Conservation (phyloP, 192 early-diverging fungal species). For the Chytriomyces sp. region DNA sequence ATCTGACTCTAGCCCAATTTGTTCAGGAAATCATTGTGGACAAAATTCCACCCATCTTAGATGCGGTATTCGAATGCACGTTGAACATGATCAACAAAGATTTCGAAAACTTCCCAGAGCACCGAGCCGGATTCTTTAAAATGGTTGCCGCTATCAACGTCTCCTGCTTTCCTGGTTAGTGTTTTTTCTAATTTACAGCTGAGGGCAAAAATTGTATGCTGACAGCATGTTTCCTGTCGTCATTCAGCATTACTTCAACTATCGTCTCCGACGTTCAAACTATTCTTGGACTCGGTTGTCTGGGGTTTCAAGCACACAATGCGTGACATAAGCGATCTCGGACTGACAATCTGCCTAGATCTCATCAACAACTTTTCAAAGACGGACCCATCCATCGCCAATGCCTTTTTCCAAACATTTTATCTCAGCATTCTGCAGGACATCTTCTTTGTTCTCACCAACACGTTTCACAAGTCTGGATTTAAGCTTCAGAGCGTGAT, state of each 20-base stretch:
- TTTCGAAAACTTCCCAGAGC: slow-evolving; percentile 96
- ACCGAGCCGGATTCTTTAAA: slow-evolving; percentile 93
- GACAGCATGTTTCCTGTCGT: slow-evolving; percentile 17
- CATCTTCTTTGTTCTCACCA: slow-evolving; percentile 95
- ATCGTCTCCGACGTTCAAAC: slow-evolving; percentile 83
- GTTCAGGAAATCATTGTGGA: slow-evolving; percentile 74
- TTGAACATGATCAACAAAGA: slow-evolving; percentile 99
- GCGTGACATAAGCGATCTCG: slow-evolving; percentile 94
- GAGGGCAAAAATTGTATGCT: slow-evolving; percentile 18
- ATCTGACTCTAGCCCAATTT: not conserved
- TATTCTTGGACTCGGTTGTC: slow-evolving; percentile 93
- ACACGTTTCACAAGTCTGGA: slow-evolving; percentile 96
- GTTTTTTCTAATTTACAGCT: not conserved
- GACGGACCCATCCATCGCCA: slow-evolving; percentile 75
- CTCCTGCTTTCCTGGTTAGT: slow-evolving; percentile 85
- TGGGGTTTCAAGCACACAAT: slow-evolving; percentile 99
- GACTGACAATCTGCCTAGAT: slow-evolving; percentile 84
- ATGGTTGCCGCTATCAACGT: slow-evolving; percentile 89
- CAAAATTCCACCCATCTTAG: slow-evolving; percentile 84
- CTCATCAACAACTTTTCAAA: slow-evolving; percentile 83
- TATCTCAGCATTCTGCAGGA: slow-evolving; percentile 92
- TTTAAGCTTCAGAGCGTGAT: slow-evolving; percentile 93
- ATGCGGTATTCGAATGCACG: slow-evolving; percentile 94
- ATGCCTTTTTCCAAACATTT: slow-evolving; percentile 91
- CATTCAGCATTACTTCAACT: slow-evolving; percentile 77